Conservation (phyloP, 2,329 filamentous ascomycete species). For the Cercospora nicotianae region DNA sequence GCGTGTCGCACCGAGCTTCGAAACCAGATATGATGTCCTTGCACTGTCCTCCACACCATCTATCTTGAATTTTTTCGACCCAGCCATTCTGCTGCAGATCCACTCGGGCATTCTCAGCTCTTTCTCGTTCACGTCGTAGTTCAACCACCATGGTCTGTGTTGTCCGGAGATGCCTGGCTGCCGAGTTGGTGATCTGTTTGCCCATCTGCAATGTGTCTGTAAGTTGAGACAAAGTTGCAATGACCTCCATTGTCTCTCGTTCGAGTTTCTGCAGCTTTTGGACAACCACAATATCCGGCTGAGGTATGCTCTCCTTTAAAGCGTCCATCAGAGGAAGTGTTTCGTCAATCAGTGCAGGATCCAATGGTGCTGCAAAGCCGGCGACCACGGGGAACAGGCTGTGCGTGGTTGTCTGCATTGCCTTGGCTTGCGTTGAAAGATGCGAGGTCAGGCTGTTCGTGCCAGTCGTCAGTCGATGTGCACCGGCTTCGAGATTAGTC, state of each 20-base stretch:
- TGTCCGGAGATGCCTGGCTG: slow-evolving; percentile 73
- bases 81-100: slow-evolving; percentile 82
- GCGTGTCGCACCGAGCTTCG: slow-evolving; percentile 82
- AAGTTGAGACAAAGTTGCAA: slow-evolving; percentile 79
- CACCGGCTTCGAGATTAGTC: slow-evolving; percentile 36
- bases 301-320: slow-evolving; percentile 66
- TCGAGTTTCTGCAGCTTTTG: slow-evolving; percentile 68
- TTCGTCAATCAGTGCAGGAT: slow-evolving; percentile 65
- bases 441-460: slow-evolving; percentile 63
- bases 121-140: slow-evolving; percentile 78
- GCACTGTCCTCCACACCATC: slow-evolving; percentile 83
- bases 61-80: slow-evolving; percentile 70
- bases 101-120: slow-evolving; percentile 75
- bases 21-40: slow-evolving; percentile 88
- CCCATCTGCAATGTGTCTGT: slow-evolving; percentile 94
- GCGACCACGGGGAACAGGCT: slow-evolving; percentile 60
- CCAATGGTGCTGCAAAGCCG: slow-evolving; percentile 61
- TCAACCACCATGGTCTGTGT: slow-evolving; percentile 85
- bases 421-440: slow-evolving; percentile 71
- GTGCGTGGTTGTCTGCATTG: slow-evolving; percentile 71
- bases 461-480: slow-evolving; percentile 39
- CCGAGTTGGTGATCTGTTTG: slow-evolving; percentile 79
- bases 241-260: slow-evolving; percentile 65
- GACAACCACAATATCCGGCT: slow-evolving; percentile 63
- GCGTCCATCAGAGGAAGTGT: slow-evolving; percentile 67